Base-by-base conservation (phyloP, 768 basidiomycete genomes). In the Rhodotorula babjevae region DNA sequence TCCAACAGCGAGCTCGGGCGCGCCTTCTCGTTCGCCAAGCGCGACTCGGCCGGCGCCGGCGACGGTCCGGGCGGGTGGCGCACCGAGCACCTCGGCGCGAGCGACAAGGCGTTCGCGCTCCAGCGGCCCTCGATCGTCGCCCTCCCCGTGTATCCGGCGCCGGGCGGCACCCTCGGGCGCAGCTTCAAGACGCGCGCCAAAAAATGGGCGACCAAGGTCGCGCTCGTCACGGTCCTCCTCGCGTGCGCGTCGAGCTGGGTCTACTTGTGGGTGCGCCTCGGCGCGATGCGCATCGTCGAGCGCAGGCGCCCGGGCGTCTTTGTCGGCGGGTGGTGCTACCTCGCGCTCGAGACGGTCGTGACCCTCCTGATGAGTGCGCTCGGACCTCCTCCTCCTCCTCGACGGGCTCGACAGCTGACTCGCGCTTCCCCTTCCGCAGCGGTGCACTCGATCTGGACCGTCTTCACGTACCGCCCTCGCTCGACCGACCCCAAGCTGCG, bases 101-200 rank as follows among this genome's bases (percentile, higher is more conserved):
- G 67, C 25, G 60, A 50, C 10, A 57, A 57, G 29, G 61, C 69
- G 21, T 63, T 61, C 52, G 52, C 61, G 12, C 33, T 59, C 36
- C 69, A 65, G 16, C 66, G 74, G 0, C 74, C 74, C 25, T 68
- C 67, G 33, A 71, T 75, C 67, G 74, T 75, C n/a, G 74, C 74
- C 16, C 61, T 75, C 3, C 74, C 74, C 10, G 74, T 75, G 12
- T 75, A 75, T 53, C 74, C 74, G 5, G 58, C 74, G 0, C 70
- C 74, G 15, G 65, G 63, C 1, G 67, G 69, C 2, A 27, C 44
- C 27, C 23, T 65, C 40, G 29, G 60, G 0, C 23, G 56, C 9
- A 65, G 63, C 50, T 53, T 56, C 58, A 44, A 57, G 57, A 36
- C 16, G 31, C 36, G 63, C 31, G 50, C 53, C 33, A 75, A 68